Evolutionary conservation across 345 rosid species (phyloP), one percentile per base, ranked within the genome.

Genomic region (Nephelium lappaceum): DNA sequence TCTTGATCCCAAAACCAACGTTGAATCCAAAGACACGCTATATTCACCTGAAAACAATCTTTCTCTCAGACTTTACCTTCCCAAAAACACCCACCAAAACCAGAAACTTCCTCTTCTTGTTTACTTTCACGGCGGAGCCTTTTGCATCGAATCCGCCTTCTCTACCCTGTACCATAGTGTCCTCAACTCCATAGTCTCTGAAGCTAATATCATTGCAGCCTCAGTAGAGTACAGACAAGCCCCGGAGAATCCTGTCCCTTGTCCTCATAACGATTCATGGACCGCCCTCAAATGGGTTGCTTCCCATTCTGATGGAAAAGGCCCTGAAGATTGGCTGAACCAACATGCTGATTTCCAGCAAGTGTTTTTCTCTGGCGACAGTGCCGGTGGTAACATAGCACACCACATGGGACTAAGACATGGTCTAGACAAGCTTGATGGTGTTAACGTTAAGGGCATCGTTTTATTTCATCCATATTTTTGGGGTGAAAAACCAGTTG

Each of bases 21-120:
- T 87, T 79, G 67, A 78, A n/a, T 84, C 91, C 82, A 90, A 83
- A 81, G 91, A 90, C 57, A 76, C 83, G 8, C 25, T 62, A 18
- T 41, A 79, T 60, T 84, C 87, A 4, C 43, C 77, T 0, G 67
- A 82, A 42, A 42, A 67, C 12, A 70, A 69, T 58, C 80, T 78
- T 0, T 76, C 74, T 18, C 84, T 75, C 68, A 72, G 93, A 25
- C 58, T 90, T 39, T 90, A 80, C 82, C 78, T 86, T 49, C 90
- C 89, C 12, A 66, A 78, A 64, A n/a, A 75, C 25, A 25, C 24
- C 12, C 53, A 27, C 69, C 42, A 78, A 0, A 27, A 60, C 57
- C 47, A 18, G 41, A 90, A 87, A 67, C 85, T 90, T 18, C 87
- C 89, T 1, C 43, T 88, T 38, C 69, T 90, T 4, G 81, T 85